A percentile compares a stretch with the other conserved stretches of the same genome.
phyloP scores from a whole-genome alignment of 805 yeast genomes.

The Myxozyma neotropica region DNA sequence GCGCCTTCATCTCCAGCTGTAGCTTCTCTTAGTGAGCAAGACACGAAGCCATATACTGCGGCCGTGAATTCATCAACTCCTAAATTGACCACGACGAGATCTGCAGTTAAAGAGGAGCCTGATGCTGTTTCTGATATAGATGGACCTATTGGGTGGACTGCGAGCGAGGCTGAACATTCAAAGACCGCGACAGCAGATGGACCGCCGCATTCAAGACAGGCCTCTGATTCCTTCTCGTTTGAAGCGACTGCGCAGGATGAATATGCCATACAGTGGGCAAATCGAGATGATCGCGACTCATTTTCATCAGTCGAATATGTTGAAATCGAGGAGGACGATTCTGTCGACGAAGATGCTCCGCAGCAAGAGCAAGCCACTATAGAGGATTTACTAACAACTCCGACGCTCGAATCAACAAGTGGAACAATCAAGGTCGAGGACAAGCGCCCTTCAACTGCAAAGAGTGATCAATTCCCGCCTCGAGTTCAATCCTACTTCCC shows the following conservation, averaged over 20 bases:
- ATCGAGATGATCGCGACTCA: conserved; percentile 12
- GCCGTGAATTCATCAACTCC: not conserved
- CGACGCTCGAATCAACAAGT: conserved; percentile 7
- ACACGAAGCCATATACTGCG: not conserved
- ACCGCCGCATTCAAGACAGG: conserved; percentile 1
- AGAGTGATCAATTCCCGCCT: conserved; percentile 16
- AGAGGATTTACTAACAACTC: conserved; percentile 5
- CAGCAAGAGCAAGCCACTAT: not conserved
- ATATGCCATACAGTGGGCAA: conserved; percentile 20
- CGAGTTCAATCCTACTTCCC: conserved; percentile 29
- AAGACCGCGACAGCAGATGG: not conserved
- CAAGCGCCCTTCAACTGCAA: not conserved
- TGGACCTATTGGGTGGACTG: conserved; percentile 13
- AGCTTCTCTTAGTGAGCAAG: not conserved
- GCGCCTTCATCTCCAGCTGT: not conserved
- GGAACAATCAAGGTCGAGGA: not conserved
- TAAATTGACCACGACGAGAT: not conserved
- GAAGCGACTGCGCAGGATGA: conserved; percentile 20
- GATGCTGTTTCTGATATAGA: too few relatives aligned
- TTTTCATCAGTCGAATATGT: conserved; percentile 27
- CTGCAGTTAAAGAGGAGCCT: not conserved
- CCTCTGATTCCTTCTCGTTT: conserved; percentile 20
- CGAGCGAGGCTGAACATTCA: not conserved
- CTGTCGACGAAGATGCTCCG: not conserved
- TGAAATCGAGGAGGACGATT: conserved; percentile 19